These are phyloP conservation scores for Apophysomyces trapeziformis DNA, from an alignment of 371 early-diverging fungal species.

Conservation along the genomic window DNA sequence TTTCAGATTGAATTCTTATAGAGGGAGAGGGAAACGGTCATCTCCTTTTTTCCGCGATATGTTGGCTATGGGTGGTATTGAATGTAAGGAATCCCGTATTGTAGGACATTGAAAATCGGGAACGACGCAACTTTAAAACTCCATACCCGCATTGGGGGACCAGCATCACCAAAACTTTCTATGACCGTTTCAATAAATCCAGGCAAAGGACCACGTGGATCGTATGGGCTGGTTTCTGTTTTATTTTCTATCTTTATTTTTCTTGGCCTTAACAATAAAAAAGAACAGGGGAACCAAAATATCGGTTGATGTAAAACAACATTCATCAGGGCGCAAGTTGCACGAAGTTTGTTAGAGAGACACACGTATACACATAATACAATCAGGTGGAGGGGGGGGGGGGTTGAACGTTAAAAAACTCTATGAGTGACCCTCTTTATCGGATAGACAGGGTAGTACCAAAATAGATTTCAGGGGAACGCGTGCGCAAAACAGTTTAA, in stretches of 20 bases:
- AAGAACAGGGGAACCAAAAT: too few species aligned
- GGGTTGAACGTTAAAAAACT: too few species aligned
- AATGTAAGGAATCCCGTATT: background rate
- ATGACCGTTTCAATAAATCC: background rate
- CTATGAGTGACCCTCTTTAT: background rate
- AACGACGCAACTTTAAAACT: slow-evolving; percentile 2
- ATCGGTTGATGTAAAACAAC: too few species aligned
- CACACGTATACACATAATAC: too few species aligned
- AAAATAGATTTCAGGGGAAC: slow-evolving; percentile 10
- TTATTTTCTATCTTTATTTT: background rate
- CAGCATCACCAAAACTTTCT: background rate
- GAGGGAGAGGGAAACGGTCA: too few species aligned
- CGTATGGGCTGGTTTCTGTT: background rate
- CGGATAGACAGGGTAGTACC: background rate
- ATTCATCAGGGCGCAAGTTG: too few species aligned
- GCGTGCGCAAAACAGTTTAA: background rate
- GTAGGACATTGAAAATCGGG: slow-evolving; percentile 1
- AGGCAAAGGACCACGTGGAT: slow-evolving; percentile 6
- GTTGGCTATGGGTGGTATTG: too few species aligned
- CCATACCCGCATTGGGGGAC: slow-evolving; percentile 8
- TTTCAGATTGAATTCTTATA: too few species aligned
- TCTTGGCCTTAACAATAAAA: background rate
- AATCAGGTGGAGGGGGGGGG: too few species aligned
- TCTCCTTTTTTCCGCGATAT: too few species aligned
- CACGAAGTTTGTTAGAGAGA: too few species aligned